Evolutionary conservation across 768 basidiomycete species (phyloP), one percentile per base, ranked within the genome.

Genomic region (Pholiota microspora): DNA sequence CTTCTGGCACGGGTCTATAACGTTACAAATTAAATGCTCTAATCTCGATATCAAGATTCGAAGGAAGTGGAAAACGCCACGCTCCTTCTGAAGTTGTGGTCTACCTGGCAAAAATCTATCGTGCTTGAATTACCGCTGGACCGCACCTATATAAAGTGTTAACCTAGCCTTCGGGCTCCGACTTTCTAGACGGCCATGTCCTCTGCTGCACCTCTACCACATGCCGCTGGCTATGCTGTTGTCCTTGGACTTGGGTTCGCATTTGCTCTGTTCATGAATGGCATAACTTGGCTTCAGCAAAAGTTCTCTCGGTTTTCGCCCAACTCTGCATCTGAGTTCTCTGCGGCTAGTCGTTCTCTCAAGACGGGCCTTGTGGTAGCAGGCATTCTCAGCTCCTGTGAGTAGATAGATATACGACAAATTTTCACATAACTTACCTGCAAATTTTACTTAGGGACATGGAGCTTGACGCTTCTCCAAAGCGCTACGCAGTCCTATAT

Each of bases 341-440:
- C 59, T 32, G 55, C 63, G 15, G 64, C 64, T 12, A 64, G 61
- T 46, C 54, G 64, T 18, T 64, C 63, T 8, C 54, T 66, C 16
- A 66, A 64, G 36, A 59, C 64, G 4, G 64, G 64, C 27, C 50
- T 66, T 44, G 55, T 66, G 3, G 59, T 59, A 7, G 53, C 64
- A 16, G 64, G 63, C 7, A 66, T 66, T 32, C n/a, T 66, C 12
- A 59, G 59, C 38, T 55, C 61, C 45, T 56, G 61, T 58, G 40
- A 10, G 54, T 44, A 1, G 28, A 15, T 18, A 18, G n/a, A 15
- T 34, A 2, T 13, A n/a, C n/a, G n/a, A n/a, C n/a, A n/a, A n/a
- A n/a, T n/a, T n/a, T n/a, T n/a, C n/a, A n/a, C n/a, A n/a, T n/a
- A n/a, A n/a, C n/a, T n/a, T n/a, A n/a, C 29, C 29, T 31, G 29